phyloP scores from a whole-genome alignment of 2,329 filamentous ascomycete species.

The Xylaria polymorpha region DNA sequence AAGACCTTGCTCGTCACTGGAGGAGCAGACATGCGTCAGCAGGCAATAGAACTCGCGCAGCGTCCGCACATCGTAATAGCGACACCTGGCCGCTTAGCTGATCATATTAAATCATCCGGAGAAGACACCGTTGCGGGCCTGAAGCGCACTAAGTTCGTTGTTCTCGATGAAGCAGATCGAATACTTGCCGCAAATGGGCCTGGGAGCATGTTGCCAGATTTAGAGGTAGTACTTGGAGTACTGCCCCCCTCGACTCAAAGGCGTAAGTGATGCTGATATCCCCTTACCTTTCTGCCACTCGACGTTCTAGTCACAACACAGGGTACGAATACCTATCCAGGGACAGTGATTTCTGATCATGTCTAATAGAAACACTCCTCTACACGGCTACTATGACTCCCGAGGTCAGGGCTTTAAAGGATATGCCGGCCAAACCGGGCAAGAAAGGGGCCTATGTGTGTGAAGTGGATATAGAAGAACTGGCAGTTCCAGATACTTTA shows the following conservation, averaged over 20 bases:
- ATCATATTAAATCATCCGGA: conserved; percentile 92
- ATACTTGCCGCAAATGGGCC: conserved; percentile 77
- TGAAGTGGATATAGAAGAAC: conserved; percentile 80
- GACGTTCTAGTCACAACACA: background rate
- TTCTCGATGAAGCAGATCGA: conserved; percentile 95
- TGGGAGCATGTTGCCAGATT: conserved; percentile 93
- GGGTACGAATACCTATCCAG: background rate
- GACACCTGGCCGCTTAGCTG: conserved; percentile 90
- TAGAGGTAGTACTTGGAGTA: conserved; percentile 86
- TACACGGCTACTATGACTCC: conserved; percentile 97
- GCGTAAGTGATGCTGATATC: conserved; percentile 51
- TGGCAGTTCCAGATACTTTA: conserved; percentile 84
- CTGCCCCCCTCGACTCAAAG: conserved; percentile 81
- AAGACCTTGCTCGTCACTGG: conserved; percentile 92
- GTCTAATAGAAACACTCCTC: conserved; percentile 75
- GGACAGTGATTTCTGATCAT: conserved; percentile 12
- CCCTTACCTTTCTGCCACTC: background rate
- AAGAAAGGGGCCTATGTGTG: conserved; percentile 87
- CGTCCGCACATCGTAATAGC: conserved; percentile 94
- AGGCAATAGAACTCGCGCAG: conserved; percentile 84
- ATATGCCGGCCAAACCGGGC: conserved; percentile 74
- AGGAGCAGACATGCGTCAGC: conserved; percentile 89
- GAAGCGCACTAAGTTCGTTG: conserved; percentile 81
- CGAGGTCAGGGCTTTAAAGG: conserved; percentile 88
- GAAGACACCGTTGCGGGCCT: conserved; percentile 89